Percentiles rank a stretch among this genome's conserved stretches.
phyloP scores from a whole-genome alignment of 2,329 filamentous ascomycete genomes.

The Zymoseptoria ardabiliae region DNA sequence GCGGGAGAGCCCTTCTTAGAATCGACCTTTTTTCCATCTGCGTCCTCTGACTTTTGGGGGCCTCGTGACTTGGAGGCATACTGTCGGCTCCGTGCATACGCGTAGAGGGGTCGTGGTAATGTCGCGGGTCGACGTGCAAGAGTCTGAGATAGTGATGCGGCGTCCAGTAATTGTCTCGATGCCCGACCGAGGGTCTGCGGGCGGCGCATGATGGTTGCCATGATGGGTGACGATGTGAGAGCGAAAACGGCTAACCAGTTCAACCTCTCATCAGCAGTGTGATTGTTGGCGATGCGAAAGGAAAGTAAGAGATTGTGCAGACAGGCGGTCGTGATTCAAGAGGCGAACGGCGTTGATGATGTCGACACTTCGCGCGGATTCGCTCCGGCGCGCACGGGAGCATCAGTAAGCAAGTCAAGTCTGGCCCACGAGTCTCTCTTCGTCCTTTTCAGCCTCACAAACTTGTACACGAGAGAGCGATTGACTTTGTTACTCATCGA shows the following conservation, averaged over 20 bases:
- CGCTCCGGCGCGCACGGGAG: no score
- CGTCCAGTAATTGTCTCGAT: conserved; percentile 29
- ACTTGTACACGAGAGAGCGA: no score
- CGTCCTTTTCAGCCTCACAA: no score
- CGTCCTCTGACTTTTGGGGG: conserved; percentile 37
- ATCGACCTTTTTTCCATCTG: conserved; percentile 19
- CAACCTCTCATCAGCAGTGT: background rate
- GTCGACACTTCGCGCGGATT: background rate
- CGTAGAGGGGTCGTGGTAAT: conserved; percentile 37
- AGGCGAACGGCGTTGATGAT: background rate
- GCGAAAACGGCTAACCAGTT: background rate
- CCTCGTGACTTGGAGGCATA: conserved; percentile 40
- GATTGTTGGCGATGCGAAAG: background rate
- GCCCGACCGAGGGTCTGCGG: conserved; percentile 28
- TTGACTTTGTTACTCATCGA: no score
- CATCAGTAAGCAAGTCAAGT: no score
- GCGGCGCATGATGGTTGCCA: conserved; percentile 30
- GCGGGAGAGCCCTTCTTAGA: conserved; percentile 28
- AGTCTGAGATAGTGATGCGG: conserved; percentile 28
- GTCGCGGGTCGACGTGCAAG: conserved; percentile 32
- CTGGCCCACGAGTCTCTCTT: no score
- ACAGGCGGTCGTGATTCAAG: background rate
- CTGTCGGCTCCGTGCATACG: conserved; percentile 36
- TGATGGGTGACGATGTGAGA: conserved; percentile 10
- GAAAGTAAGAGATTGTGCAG: background rate